Conservation (phyloP, 805 yeast genomes). For the Kodamaea fukazawae region DNA sequence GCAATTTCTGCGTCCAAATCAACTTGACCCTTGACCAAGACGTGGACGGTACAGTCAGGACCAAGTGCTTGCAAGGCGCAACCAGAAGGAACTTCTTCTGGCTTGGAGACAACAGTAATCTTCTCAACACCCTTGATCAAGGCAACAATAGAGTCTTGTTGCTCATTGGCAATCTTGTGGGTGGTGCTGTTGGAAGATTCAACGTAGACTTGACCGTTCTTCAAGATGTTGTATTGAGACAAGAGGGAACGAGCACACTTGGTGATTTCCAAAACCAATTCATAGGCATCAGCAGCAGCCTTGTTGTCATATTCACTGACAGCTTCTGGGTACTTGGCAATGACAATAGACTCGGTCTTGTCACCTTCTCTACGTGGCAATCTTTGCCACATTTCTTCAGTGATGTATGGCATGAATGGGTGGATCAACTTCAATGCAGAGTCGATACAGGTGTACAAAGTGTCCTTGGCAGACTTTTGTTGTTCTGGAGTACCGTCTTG, state of each 20-base stretch:
- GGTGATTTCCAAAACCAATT: slow-evolving; percentile 79
- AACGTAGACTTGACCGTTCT: slow-evolving; percentile 82
- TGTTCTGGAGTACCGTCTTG: slow-evolving; percentile 86
- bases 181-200: slow-evolving; percentile 56
- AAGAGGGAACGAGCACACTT: slow-evolving; percentile 89
- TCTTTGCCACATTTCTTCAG: slow-evolving; percentile 99
- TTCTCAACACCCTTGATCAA: slow-evolving; percentile 87
- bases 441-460: slow-evolving; percentile 89
- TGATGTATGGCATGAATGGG: slow-evolving; percentile 96
- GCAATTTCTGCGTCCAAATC: slow-evolving; percentile 88
- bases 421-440: slow-evolving; percentile 89
- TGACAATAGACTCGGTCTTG: slow-evolving; percentile 64
- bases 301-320: slow-evolving; percentile 58
- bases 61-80: slow-evolving; percentile 82
- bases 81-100: slow-evolving; percentile 74
- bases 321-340: slow-evolving; percentile 76
- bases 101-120: slow-evolving; percentile 58
- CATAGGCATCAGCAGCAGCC: slow-evolving; percentile 72
- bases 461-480: slow-evolving; percentile 87
- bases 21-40: slow-evolving; percentile 90
- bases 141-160: slow-evolving; percentile 83
- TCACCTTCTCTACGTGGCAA: slow-evolving; percentile 83
- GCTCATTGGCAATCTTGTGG: slow-evolving; percentile 56
- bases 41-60: slow-evolving; percentile 80
- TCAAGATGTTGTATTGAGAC: slow-evolving; percentile 84